Conservation (phyloP, 495 filamentous ascomycete species). For the Staphylotrichum tortipilum region DNA sequence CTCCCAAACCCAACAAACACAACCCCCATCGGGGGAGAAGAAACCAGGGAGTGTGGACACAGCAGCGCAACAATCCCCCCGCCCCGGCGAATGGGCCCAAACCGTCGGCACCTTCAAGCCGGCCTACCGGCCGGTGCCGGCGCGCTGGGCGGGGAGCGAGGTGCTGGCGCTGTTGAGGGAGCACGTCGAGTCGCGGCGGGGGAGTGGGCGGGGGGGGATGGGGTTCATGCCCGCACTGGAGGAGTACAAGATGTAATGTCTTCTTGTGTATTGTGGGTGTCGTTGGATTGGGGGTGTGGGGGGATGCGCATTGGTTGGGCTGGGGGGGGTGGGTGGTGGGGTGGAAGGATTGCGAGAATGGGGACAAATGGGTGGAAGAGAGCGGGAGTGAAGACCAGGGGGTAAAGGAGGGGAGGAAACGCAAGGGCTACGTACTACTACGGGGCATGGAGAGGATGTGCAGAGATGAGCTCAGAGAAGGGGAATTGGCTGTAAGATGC, state of each 20-base stretch:
- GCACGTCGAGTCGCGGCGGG: slow-evolving; percentile 54
- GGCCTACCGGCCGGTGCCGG: slow-evolving; percentile 81
- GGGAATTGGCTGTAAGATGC: too few species aligned
- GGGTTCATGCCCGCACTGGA: slow-evolving; percentile 41
- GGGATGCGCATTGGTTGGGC: not conserved
- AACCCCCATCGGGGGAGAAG: not conserved
- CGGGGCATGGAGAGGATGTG: too few species aligned
- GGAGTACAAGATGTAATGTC: slow-evolving; percentile 7
- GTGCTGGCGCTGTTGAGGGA: slow-evolving; percentile 64
- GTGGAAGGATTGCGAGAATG: too few species aligned
- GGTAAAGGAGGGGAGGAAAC: too few species aligned
- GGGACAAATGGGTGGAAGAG: too few species aligned
- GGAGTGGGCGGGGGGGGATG: slow-evolving; percentile 31
- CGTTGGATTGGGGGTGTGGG: not conserved
- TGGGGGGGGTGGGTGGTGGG: too few species aligned
- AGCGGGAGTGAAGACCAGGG: too few species aligned
- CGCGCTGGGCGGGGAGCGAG: slow-evolving; percentile 73
- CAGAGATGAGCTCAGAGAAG: too few species aligned
- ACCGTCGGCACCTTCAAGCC: slow-evolving; percentile 91
- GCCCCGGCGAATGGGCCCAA: slow-evolving; percentile 85
- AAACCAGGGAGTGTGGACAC: slow-evolving; percentile 1
- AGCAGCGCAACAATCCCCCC: slow-evolving; percentile 10
- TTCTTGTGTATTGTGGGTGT: too few species aligned
- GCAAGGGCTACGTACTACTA: too few species aligned
- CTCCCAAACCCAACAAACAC: slow-evolving; percentile 2